Conservation (phyloP, 768 basidiomycete genomes). For the Nidula microcarpa region DNA sequence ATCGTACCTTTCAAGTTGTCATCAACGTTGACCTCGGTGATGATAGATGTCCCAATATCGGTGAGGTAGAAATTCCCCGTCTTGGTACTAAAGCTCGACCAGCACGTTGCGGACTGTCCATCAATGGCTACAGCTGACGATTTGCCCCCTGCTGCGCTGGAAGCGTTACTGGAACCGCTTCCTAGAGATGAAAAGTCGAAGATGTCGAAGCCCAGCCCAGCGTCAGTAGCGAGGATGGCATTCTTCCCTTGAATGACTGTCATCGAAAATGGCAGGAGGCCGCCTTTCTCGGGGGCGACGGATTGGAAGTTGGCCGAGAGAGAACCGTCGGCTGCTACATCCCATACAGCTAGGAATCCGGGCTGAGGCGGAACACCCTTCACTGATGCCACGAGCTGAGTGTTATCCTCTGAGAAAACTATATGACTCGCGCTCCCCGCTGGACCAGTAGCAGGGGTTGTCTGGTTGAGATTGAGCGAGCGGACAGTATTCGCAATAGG, state of each 20-base stretch:
- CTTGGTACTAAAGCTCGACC: constrained; percentile 36
- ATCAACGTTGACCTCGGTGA: constrained; percentile 46
- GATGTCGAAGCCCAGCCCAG: constrained; percentile 35
- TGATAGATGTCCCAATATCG: constrained; percentile 33
- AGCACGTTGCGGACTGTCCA: constrained; percentile 40
- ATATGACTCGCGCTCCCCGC: constrained; percentile 42
- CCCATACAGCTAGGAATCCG: constrained; percentile 50
- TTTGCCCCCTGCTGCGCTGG: too few relatives aligned
- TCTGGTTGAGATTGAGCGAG: constrained; percentile 43
- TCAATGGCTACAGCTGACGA: constrained; percentile 27
- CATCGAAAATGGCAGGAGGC: constrained; percentile 49
- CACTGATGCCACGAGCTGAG: constrained; percentile 41
- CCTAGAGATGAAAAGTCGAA: constrained; percentile 23
- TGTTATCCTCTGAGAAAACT: constrained; percentile 42
- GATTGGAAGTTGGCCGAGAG: constrained; percentile 33
- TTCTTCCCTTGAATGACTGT: constrained; percentile 27
- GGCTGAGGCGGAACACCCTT: constrained; percentile 47
- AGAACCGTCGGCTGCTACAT: constrained; percentile 38
- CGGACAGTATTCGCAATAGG: constrained; percentile 38
- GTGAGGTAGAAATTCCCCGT: constrained; percentile 44
- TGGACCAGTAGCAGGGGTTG: constrained; percentile 49
- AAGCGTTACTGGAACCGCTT: too few relatives aligned
- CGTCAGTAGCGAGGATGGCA: constrained; percentile 36
- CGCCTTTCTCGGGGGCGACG: constrained; percentile 27
- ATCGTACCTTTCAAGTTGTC: constrained; percentile 38